Evolutionary conservation across 768 basidiomycete genomes (phyloP).

Genomic region (Mycena olivaceomarginata): DNA sequence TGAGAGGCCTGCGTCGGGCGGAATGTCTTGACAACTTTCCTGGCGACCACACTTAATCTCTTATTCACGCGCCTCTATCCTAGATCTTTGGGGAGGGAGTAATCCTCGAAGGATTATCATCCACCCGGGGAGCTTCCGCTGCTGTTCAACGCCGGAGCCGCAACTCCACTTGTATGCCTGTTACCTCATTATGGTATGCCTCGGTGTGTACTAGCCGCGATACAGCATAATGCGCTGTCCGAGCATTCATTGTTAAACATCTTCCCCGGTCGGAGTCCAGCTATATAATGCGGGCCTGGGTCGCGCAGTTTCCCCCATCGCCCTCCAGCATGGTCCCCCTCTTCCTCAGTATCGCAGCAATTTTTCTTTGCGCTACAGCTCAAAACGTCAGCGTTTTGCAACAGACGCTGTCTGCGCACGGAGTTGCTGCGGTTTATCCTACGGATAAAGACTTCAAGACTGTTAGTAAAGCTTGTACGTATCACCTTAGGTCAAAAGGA

Average conservation of each 20-base stretch:
- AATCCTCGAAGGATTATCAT: too few relatives aligned
- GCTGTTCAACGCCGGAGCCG: too few relatives aligned
- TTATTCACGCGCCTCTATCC: too few relatives aligned
- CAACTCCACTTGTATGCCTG: too few relatives aligned
- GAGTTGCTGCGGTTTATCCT: conserved; percentile 38
- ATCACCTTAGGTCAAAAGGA: not conserved
- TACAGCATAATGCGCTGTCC: not conserved
- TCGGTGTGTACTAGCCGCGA: too few relatives aligned
- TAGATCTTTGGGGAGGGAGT: too few relatives aligned
- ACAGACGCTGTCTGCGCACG: conserved; percentile 29
- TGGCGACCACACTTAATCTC: too few relatives aligned
- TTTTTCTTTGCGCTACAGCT: conserved; percentile 23
- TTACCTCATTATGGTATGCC: too few relatives aligned
- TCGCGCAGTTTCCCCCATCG: not conserved
- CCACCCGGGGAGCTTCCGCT: too few relatives aligned
- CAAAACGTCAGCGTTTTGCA: conserved; percentile 31
- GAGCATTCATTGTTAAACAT: not conserved
- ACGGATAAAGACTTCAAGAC: conserved; percentile 29
- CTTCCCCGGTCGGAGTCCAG: not conserved
- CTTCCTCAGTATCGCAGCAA: conserved; percentile 3
- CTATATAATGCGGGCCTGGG: not conserved
- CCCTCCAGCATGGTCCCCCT: conserved; percentile 20
- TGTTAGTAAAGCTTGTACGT: conserved; percentile 38
- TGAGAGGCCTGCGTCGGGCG: too few relatives aligned
- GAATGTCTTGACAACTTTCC: too few relatives aligned